Conservation (phyloP, 2,329 filamentous ascomycete genomes). For the Ascochyta viciae-villosae region DNA sequence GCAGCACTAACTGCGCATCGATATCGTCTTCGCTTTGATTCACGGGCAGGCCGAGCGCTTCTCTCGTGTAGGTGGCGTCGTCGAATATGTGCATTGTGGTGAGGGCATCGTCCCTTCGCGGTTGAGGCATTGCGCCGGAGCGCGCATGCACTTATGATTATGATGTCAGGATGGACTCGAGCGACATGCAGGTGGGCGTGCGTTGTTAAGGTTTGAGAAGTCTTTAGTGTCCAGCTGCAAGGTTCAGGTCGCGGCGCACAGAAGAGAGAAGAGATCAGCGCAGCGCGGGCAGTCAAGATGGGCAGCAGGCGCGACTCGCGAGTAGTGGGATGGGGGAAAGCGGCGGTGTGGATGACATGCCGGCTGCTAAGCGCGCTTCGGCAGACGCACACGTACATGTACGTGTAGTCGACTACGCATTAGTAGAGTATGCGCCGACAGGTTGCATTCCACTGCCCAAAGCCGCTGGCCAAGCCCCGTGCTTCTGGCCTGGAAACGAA, state of each 20-base stretch:
- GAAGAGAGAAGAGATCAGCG: constrained; percentile 10
- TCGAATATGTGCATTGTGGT: constrained; percentile 45
- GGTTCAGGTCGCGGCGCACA: constrained; percentile 7
- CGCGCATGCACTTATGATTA: constrained; percentile 38
- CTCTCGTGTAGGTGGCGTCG: constrained; percentile 40
- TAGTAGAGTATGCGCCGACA: constrained; percentile 1
- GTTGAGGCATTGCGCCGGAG: constrained; percentile 43
- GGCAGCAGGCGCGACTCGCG: constrained; percentile 9
- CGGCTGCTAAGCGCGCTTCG: constrained; percentile 19
- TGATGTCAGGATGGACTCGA: constrained; percentile 31
- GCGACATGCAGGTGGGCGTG: constrained; percentile 29
- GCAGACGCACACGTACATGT: constrained; percentile 19
- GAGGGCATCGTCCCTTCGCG: constrained; percentile 34
- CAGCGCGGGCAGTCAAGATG: constrained; percentile 12
- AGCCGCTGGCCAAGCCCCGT: constrained; percentile 2
- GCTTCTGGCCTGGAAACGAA: constrained; percentile 8
- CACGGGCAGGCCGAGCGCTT: constrained; percentile 37
- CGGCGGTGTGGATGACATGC: constrained; percentile 16
- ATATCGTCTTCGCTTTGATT: constrained; percentile 42
- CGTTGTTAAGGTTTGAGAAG: constrained; percentile 17
- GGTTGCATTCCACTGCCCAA: constrained; percentile 12
- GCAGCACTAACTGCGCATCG: constrained; percentile 37
- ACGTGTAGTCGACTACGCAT: constrained; percentile 13
- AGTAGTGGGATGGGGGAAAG: constrained; percentile 15
- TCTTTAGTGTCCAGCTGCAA: constrained; percentile 9